Evolutionary conservation across 768 basidiomycete species (phyloP).

Genomic region (Glaciozyma antarctica): DNA sequence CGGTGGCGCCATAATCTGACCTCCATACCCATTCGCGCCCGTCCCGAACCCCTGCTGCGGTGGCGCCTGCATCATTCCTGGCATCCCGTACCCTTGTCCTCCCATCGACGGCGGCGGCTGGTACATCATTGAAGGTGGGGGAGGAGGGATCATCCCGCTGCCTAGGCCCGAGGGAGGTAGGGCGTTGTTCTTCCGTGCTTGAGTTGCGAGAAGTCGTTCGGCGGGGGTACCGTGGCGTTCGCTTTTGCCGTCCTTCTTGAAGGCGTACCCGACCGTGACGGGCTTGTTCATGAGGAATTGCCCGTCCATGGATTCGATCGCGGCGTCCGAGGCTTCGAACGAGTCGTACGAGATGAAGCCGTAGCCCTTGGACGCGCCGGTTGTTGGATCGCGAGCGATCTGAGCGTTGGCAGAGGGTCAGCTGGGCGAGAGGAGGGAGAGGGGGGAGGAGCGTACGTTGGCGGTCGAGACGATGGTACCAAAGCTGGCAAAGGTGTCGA

Average conservation of each 20-base stretch:
- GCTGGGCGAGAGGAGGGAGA: not conserved
- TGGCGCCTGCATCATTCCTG: not conserved
- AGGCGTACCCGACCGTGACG: constrained; percentile 92
- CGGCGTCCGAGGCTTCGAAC: constrained; percentile 93
- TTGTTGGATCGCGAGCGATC: constrained; percentile 81
- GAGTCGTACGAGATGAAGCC: constrained; percentile 96
- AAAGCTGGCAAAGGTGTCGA: constrained; percentile 92
- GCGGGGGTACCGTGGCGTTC: constrained; percentile 94
- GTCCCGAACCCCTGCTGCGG: constrained; percentile 14
- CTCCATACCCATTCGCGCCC: constrained; percentile 2
- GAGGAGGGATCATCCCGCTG: constrained; percentile 3
- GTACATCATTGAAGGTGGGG: not conserved
- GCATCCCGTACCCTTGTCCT: not conserved
- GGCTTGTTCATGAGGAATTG: constrained; percentile 99
- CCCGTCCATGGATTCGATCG: constrained; percentile 90
- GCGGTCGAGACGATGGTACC: constrained; percentile 85
- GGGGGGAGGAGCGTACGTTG: constrained; percentile 49
- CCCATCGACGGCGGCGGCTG: not conserved
- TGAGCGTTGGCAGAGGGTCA: constrained; percentile 37
- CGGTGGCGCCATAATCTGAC: constrained; percentile 7
- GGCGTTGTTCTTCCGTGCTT: constrained; percentile 91
- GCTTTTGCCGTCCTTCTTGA: constrained; percentile 98
- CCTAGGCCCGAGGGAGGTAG: constrained; percentile 50
- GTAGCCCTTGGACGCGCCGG: constrained; percentile 86
- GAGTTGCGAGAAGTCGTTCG: constrained; percentile 89